Evolutionary conservation across 179 eudicot genomes (phyloP), one percentile per base, ranked within the genome.

Genomic region (Sideroxylon spinosum): DNA sequence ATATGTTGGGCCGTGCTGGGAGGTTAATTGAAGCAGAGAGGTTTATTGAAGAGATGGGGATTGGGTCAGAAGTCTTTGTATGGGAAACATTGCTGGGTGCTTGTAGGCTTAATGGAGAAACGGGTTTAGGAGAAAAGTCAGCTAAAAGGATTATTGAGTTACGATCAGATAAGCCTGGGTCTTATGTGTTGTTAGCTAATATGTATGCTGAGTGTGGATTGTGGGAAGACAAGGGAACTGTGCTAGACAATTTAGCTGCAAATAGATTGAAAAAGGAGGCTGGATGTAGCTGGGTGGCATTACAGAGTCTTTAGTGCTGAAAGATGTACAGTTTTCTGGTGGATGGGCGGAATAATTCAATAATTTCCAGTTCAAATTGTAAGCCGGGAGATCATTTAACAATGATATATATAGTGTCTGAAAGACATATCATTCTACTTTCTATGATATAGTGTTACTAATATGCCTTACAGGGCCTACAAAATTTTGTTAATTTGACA

Each of bases 31-130:
- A 85, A 73, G 87, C 83, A 44, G 87, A 82, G 68, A 68, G 65
- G 55, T 85, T 82, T 16, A 80, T 85, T 7, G 67, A 71, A 23
- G 76, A 80, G 50, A 80, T 74, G 83, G 87, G 79, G 61, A 68
- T 85, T 17, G 75, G 69, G 26, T 79, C 77, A 22, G 83, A 85
- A 76, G 70, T 75, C 10, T 53, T 71, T 28, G 80, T 67, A 13
- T 85, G 87, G 87, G 85, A 85, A 71, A 69, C 87, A 19, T 71
- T 85, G 74, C 78, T 85, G 16, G 83, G 85, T 55, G 87, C 87
- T 77, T 85, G 87, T 78, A 75, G 75, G 28, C 50, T 83, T 61
- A 81, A 86, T 76, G 78, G 86, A 73, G 88, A 86, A 49, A 62
- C 50, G 48, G 80, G 75, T 28, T 44, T 86, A 49, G 86, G 86